Evolutionary conservation across 768 basidiomycete genomes (phyloP).

Genomic region (Leccinum olivaceopallidum): DNA sequence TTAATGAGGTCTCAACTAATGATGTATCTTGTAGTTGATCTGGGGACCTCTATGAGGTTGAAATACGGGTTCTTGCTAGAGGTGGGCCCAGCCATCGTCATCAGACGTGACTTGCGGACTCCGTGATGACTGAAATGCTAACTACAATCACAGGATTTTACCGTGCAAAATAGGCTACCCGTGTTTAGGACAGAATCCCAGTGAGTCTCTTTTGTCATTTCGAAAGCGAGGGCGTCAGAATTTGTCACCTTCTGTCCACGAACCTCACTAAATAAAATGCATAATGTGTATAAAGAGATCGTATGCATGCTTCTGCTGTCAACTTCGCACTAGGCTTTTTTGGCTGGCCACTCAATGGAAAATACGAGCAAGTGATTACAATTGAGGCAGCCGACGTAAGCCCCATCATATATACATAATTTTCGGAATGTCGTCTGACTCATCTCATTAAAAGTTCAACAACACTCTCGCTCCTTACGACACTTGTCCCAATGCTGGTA

Average conservation of each 20-base stretch:
- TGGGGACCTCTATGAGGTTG: constrained; percentile 70
- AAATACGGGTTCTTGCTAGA: constrained; percentile 80
- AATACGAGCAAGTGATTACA: constrained; percentile 77
- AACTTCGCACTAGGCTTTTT: constrained; percentile 79
- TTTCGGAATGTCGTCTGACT: constrained; percentile 1
- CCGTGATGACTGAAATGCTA: constrained; percentile 9
- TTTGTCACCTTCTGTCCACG: neutral
- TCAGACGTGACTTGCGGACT: constrained; percentile 4
- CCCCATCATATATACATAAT: constrained; percentile 16
- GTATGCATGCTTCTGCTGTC: constrained; percentile 64
- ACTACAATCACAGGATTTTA: constrained; percentile 52
- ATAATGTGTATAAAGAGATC: constrained; percentile 48
- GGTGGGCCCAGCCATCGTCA: constrained; percentile 28
- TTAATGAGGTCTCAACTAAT: constrained; percentile 1
- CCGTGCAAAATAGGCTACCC: constrained; percentile 57
- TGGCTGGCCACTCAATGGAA: constrained; percentile 66
- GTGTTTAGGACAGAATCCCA: constrained; percentile 82
- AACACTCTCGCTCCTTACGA: constrained; percentile 86
- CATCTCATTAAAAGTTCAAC: constrained; percentile 52
- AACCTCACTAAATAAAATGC: neutral
- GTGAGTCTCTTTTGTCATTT: constrained; percentile 34
- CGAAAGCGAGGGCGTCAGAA: neutral
- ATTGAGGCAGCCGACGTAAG: constrained; percentile 64
- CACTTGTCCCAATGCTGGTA: constrained; percentile 70
- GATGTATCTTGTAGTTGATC: constrained; percentile 42